Percentiles rank a stretch among this genome's conserved stretches.
These are phyloP conservation scores for Fonsecaea pedrosoi DNA, from an alignment of 2,329 filamentous ascomycete species.

Conservation along the genomic window DNA sequence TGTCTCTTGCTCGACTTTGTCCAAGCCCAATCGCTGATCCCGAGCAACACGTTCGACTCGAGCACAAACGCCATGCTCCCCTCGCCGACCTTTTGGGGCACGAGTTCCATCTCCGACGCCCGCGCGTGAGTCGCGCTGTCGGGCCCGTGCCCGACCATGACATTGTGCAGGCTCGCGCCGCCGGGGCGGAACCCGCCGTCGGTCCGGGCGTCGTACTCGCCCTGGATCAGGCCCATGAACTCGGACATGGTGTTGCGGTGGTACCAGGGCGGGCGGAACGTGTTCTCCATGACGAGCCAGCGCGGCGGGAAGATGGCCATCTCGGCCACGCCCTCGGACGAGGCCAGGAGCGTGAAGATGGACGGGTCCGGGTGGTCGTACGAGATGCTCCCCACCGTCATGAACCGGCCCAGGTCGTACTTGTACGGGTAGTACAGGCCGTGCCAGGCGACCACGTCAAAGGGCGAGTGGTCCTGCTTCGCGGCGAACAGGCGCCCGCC, in stretches of 20 bases:
- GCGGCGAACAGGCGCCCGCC: slow-evolving; percentile 70
- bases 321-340: slow-evolving; percentile 67
- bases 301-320: slow-evolving; percentile 70
- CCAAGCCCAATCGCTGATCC: slow-evolving; percentile 72
- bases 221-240: slow-evolving; percentile 65
- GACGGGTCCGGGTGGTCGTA: slow-evolving; percentile 80
- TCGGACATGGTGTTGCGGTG: slow-evolving; percentile 65
- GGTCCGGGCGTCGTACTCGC: slow-evolving; percentile 66
- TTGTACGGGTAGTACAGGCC: slow-evolving; percentile 81
- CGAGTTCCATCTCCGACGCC: slow-evolving; percentile 59
- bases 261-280: slow-evolving; percentile 67
- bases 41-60: slow-evolving; percentile 70
- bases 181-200: slow-evolving; percentile 65
- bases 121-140: slow-evolving; percentile 62
- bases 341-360: slow-evolving; percentile 73
- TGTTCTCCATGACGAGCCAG: slow-evolving; percentile 68
- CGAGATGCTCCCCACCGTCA: slow-evolving; percentile 72
- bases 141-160: slow-evolving; percentile 72
- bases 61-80: slow-evolving; percentile 70
- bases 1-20: not conserved
- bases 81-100: slow-evolving; percentile 62
- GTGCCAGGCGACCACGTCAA: slow-evolving; percentile 81
- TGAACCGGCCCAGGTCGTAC: slow-evolving; percentile 79
- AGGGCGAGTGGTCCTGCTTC: slow-evolving; percentile 72
- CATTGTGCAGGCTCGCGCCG: slow-evolving; percentile 69